phyloP scores from a whole-genome alignment of 164 flowering plant species.

The Warburgia ugandensis region DNA sequence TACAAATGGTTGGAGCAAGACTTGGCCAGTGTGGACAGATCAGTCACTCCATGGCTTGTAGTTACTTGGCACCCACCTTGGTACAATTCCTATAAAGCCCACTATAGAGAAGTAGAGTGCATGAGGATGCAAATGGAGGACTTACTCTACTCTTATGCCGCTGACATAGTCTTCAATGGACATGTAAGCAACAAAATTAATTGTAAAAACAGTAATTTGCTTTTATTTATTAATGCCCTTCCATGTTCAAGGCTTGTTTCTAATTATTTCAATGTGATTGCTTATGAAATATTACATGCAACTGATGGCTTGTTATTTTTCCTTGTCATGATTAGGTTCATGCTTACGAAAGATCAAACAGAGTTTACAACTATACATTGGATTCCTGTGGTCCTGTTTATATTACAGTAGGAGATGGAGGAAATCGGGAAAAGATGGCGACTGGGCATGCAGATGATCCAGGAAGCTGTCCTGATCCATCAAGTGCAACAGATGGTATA shows the following conservation, averaged over 20 bases:
- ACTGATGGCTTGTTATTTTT: neutral
- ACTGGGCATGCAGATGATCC: conserved; percentile 74
- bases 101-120: conserved; percentile 91
- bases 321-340: conserved; percentile 72
- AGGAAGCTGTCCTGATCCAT: conserved; percentile 81
- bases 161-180: conserved; percentile 85
- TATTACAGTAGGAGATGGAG: conserved; percentile 82
- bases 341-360: conserved; percentile 93
- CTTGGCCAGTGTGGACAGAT: conserved; percentile 61
- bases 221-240: too few species aligned
- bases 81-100: conserved; percentile 78
- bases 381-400: conserved; percentile 92
- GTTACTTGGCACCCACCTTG: conserved; percentile 93
- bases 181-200: too few species aligned
- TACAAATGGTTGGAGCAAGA: conserved; percentile 80
- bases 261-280: too few species aligned
- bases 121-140: conserved; percentile 90
- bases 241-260: too few species aligned
- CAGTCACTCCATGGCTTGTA: conserved; percentile 88
- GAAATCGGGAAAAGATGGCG: conserved; percentile 80
- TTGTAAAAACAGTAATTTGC: too few species aligned
- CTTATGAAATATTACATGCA: too few species aligned
- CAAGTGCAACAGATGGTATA: conserved; percentile 57
- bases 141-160: conserved; percentile 61
- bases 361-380: conserved; percentile 75